Evolutionary conservation across 2,329 filamentous ascomycete species (phyloP).

Genomic region (Cordyceps fumosorosea): DNA sequence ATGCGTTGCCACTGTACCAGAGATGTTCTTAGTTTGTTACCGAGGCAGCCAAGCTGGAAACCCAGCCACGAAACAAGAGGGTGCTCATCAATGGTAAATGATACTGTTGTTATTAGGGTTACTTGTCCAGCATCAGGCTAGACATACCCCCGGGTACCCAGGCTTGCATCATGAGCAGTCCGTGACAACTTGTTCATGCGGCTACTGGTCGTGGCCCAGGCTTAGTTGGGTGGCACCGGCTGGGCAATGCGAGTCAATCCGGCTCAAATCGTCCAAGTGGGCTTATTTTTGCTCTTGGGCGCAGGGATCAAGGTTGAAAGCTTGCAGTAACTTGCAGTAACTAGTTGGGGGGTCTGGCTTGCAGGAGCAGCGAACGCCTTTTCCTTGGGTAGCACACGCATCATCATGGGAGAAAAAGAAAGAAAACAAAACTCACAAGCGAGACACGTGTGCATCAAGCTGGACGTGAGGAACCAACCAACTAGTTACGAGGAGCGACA

Average conservation of each 20-base stretch:
- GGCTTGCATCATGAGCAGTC: not conserved
- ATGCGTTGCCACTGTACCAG: too few species aligned
- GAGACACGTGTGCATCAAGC: too few species aligned
- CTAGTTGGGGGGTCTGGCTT: not conserved
- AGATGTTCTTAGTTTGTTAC: not conserved
- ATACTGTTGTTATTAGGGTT: too few species aligned
- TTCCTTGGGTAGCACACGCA: not conserved
- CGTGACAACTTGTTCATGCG: constrained; percentile 3
- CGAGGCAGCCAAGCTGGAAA: not conserved
- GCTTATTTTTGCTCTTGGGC: not conserved
- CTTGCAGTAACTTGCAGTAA: not conserved
- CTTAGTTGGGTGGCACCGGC: not conserved
- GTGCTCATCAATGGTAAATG: not conserved
- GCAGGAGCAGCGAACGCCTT: constrained; percentile 6
- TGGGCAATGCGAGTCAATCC: not conserved
- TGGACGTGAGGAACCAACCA: too few species aligned
- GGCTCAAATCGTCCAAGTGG: not conserved
- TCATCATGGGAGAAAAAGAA: not conserved
- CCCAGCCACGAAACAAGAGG: not conserved
- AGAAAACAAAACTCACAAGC: not conserved
- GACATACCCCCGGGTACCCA: not conserved
- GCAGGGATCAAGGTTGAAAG: not conserved
- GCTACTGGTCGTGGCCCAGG: not conserved
- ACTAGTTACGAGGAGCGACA: too few species aligned
- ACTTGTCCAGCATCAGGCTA: too few species aligned